These are phyloP conservation scores for Epichloe scottii DNA, from an alignment of 2,329 filamentous ascomycete species.

Conservation along the genomic window DNA sequence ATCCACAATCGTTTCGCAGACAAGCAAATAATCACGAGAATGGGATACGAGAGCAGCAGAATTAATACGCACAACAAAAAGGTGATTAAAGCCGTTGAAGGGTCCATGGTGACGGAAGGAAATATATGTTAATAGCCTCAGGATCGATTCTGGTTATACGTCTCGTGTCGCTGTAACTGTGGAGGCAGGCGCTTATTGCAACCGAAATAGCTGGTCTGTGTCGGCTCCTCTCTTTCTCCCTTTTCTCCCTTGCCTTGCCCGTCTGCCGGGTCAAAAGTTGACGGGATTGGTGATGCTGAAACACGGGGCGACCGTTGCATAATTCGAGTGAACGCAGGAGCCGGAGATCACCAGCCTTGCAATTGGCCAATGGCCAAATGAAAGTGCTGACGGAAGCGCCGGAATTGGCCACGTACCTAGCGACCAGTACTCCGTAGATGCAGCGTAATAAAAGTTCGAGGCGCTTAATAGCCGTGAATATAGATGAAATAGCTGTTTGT, in stretches of 20 bases:
- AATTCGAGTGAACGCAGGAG: slow-evolving; percentile 9
- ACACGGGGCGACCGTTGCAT: slow-evolving; percentile 7
- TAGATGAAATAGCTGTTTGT: background rate
- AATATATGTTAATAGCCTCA: background rate
- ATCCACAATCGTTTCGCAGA: background rate
- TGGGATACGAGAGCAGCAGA: background rate
- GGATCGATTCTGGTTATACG: background rate
- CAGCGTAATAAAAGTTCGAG: background rate
- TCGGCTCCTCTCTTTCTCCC: background rate
- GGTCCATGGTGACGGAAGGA: slow-evolving; percentile 34
- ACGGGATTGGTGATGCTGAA: slow-evolving; percentile 5
- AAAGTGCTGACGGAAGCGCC: slow-evolving; percentile 6
- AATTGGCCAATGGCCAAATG: slow-evolving; percentile 8
- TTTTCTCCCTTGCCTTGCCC: background rate
- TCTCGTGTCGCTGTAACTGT: background rate
- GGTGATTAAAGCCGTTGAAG: slow-evolving; percentile 53
- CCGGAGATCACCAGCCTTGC: background rate
- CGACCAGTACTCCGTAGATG: background rate
- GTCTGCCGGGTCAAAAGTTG: background rate
- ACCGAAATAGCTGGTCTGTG: background rate
- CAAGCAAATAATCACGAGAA: background rate
- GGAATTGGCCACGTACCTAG: slow-evolving; percentile 1
- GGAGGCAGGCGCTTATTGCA: background rate
- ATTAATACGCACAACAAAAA: slow-evolving; percentile 48
- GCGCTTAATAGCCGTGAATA: slow-evolving; percentile 1